Evolutionary conservation across 179 eudicot genomes (phyloP), one percentile per base, ranked within the genome.

Genomic region (Patellifolia procumbens): DNA sequence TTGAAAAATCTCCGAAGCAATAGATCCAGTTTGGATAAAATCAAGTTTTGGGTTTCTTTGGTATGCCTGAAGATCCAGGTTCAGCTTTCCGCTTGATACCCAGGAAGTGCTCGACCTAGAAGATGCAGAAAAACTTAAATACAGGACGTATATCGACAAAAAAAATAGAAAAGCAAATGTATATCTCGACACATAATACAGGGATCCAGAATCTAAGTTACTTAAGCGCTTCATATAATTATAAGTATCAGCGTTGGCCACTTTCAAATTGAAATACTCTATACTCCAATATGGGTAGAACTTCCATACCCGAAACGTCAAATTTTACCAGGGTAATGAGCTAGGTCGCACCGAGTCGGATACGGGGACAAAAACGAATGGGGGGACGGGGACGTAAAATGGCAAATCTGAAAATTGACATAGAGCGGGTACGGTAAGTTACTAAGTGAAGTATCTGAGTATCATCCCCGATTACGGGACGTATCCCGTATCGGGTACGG

Each of bases 41-140:
- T 89, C 82, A 88, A 13, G 80, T 83, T 81, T 83, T 89, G 7
- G 89, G 94, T 84, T 83, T 94, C 88, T 88, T 91, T 45, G 87
- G 89, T 2, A 85, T 81, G 29, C 83, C 84, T 22, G 81, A 75
- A 69, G 83, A 85, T 72, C 87, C 90, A 28, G 81, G 66, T 68
- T 86, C 94, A 3, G 88, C 63, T 86, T 89, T 95, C 64, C 99
- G 94, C 85, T 90, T 92, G 83, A 94, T 89, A 39, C 97, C 97
- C 81, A 95, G 66, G 69, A 95, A 93, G 80, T 90, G 92, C 82
- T 95, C 99, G 31, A 95, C 99, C 99, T 95, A 88, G 76, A 68
- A 79, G 32, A 74, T 48, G 70, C 68, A 76, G 66, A 43, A 29
- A 8, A 39, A 28, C 39, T 53, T 51, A 15, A 51, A 63, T 31